Conservation (phyloP, 352 stramenopile genomes). For the Thalassiosira ordinaria region DNA sequence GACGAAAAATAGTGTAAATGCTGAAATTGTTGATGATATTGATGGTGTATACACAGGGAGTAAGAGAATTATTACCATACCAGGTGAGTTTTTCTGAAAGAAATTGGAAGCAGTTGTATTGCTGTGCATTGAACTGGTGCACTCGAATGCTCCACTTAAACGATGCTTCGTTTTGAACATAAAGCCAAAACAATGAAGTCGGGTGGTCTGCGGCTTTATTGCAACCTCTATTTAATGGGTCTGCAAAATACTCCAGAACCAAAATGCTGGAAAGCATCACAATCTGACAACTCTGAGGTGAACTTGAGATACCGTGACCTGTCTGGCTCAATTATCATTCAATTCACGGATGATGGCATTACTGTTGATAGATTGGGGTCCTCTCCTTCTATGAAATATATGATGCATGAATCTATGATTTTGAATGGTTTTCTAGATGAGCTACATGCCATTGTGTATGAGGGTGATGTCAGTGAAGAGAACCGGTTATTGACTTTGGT, state of each 20-base stretch:
- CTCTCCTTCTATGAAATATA: constrained; percentile 73
- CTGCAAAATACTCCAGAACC: constrained; percentile 79
- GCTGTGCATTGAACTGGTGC: not conserved
- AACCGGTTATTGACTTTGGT: constrained; percentile 71
- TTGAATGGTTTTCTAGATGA: constrained; percentile 76
- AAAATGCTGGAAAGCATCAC: constrained; percentile 68
- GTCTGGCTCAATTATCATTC: constrained; percentile 69
- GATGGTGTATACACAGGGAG: constrained; percentile 54
- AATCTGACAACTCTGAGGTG: constrained; percentile 69
- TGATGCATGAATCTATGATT: constrained; percentile 79
- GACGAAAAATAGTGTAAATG: not conserved
- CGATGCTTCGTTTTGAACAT: not conserved
- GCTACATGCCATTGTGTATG: constrained; percentile 61
- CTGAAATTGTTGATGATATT: constrained; percentile 35
- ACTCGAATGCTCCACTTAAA: no score
- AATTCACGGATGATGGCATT: constrained; percentile 62
- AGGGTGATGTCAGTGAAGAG: constrained; percentile 47
- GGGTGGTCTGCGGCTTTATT: constrained; percentile 73
- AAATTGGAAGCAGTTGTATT: no score
- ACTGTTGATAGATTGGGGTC: constrained; percentile 69
- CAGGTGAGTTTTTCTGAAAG: constrained; percentile 33
- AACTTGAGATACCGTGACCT: constrained; percentile 77
- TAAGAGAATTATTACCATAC: constrained; percentile 52
- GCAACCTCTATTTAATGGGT: constrained; percentile 79
- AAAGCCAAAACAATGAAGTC: constrained; percentile 78